Evolutionary conservation across 2,329 filamentous ascomycete species (phyloP).

Genomic region (Claviceps spartinae): DNA sequence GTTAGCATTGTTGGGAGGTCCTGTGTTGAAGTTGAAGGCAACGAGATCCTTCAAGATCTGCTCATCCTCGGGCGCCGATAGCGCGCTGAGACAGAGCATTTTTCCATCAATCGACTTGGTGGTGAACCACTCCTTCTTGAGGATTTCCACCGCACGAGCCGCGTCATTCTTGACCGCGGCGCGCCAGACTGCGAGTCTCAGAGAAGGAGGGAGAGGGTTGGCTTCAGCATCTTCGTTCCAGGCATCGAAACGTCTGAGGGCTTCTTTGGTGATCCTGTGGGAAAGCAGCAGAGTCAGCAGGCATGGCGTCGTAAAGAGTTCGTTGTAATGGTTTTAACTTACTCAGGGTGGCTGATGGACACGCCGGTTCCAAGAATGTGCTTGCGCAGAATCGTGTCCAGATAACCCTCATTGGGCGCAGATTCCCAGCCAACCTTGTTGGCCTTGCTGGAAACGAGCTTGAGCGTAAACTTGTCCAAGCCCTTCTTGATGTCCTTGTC

Average conservation of each 20-base stretch:
- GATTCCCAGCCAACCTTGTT: conserved; percentile 80
- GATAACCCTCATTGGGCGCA: conserved; percentile 62
- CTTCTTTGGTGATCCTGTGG: conserved; percentile 53
- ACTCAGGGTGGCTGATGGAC: conserved; percentile 61
- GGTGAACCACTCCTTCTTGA: conserved; percentile 74
- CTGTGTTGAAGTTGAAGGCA: conserved; percentile 64
- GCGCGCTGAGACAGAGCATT: conserved; percentile 64
- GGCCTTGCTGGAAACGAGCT: conserved; percentile 61
- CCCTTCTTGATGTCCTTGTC: conserved; percentile 58
- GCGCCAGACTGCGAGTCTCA: conserved; percentile 69
- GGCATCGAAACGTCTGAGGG: conserved; percentile 64
- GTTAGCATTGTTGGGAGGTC: conserved; percentile 48
- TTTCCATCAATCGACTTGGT: conserved; percentile 84
- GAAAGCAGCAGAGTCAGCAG: not conserved
- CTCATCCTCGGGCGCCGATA: conserved; percentile 59
- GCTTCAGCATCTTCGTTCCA: conserved; percentile 57
- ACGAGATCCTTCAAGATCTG: conserved; percentile 54
- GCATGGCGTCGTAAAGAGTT: too few species aligned
- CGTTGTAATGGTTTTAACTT: conserved; percentile 19
- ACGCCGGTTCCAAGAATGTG: conserved; percentile 66
- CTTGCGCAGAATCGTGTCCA: conserved; percentile 70
- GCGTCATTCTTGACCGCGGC: conserved; percentile 60
- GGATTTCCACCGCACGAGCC: conserved; percentile 51
- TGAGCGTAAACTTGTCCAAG: conserved; percentile 65
- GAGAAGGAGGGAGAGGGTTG: conserved; percentile 63